Evolutionary conservation across 345 rosid species (phyloP), one percentile per base, ranked within the genome.

Genomic region (Linum trigynum): DNA sequence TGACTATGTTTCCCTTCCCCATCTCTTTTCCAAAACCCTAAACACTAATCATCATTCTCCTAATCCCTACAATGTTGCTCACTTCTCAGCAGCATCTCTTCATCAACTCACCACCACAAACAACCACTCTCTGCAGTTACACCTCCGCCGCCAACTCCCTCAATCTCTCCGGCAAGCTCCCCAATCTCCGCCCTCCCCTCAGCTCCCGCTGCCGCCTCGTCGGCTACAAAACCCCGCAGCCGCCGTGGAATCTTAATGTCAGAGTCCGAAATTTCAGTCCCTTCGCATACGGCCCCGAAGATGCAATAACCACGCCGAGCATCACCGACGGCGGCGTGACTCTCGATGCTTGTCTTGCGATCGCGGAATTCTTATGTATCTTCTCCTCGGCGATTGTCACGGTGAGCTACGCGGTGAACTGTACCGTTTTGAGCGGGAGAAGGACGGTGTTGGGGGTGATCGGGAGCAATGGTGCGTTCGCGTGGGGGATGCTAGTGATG

Each of bases 341-440:
- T 70, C 67, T 82, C 38, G 83, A 79, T 40, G 66, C 74, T 63
- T 69, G 85, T 43, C 79, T 88, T 17, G 78, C 89, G 0, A n/a
- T 75, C 39, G 77, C 81, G 40, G 98, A 92, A 51, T 63, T 72
- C 17, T 2, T 86, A 5, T 87, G 86, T 72, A 75, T 92, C 35
- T 1, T 85, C 11, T 89, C 91, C 0, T 81, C 98, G 63, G 82
- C 83, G 23, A 71, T 82, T 41, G 63, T 81, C 64, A 75, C 81
- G 55, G 64, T 81, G 36, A 74, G 78, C 59, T 81, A 80, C 39
- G 90, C 81, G 36, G 81, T 82, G 75, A 79, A 72, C 67, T 85
- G 53, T 69, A 71, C 73, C 8, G 66, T 76, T 72, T 73, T 59
- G 41, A 66, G 74, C 65, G 66, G 75, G 55, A 80, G 69, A 65